phyloP scores from a whole-genome alignment of 1,139 yeast species.

The Maudiozyma humilis region DNA sequence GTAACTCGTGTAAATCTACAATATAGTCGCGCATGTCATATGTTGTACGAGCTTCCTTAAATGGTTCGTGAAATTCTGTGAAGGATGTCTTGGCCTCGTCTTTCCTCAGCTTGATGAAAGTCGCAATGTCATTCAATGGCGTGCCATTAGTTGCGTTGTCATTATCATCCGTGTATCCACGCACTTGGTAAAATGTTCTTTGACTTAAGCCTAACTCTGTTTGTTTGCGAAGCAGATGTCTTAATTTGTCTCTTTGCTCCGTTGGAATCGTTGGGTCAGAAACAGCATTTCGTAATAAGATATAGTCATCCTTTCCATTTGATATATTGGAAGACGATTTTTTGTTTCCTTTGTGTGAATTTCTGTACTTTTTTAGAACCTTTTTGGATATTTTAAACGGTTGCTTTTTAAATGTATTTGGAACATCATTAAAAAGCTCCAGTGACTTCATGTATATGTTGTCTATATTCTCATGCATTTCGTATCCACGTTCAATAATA shows the following conservation, averaged over 20 bases:
- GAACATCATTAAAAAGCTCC: conserved; percentile 27
- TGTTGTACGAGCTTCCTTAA: neutral
- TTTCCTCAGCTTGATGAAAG: neutral
- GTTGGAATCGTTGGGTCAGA: conserved; percentile 17
- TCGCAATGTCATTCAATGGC: neutral
- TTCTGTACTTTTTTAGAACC: conserved; percentile 17
- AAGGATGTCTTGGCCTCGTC: neutral
- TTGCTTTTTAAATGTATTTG: conserved; percentile 16
- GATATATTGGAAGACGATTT: conserved; percentile 5
- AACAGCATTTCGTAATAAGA: conserved; percentile 15
- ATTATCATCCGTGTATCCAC: conserved; percentile 4
- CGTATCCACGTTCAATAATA: conserved; percentile 26
- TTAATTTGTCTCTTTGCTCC: conserved; percentile 16
- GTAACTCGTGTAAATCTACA: neutral
- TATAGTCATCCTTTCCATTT: conserved; percentile 12
- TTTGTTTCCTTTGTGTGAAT: conserved; percentile 6
- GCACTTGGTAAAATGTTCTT: conserved; percentile 21
- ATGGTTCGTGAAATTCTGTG: neutral
- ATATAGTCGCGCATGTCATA: conserved; percentile 6
- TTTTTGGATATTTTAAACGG: conserved; percentile 23
- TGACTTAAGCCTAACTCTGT: conserved; percentile 17
- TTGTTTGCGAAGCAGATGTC: conserved; percentile 12
- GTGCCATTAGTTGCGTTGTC: neutral
- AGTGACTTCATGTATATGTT: conserved; percentile 28
- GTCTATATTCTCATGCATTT: conserved; percentile 27